Base-by-base conservation (phyloP, 2,329 filamentous ascomycete genomes). In the Salinomyces thailandicus region DNA sequence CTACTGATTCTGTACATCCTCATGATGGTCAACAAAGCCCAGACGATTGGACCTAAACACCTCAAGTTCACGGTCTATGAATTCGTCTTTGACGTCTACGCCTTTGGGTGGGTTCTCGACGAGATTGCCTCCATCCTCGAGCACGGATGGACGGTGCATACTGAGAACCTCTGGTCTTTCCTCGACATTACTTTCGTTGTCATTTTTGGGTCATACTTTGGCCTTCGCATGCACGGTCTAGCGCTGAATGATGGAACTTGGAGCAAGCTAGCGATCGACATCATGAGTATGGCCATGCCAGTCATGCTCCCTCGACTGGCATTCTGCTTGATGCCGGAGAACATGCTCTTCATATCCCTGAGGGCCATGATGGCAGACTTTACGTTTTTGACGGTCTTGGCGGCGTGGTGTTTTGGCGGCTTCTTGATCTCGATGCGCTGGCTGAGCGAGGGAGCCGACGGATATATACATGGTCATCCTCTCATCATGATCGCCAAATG, bases 311-410 rank as follows among this genome's bases (percentile, higher is more conserved):
- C 85, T 1, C 74, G 85, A 2, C 63, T 93, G 13, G 85, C 85
- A 3, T 91, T 93, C 60, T 89, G 85, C 46, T 55, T 89, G 32
- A 73, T 91, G 55, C 84, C 83, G 0, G 82, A 89, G 52, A 91
- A 91, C 51, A 73, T 93, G 59, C 74, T 91, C 1, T 87, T 93
- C 52, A 71, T 93, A 37, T 83, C 81, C 0, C 64, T 93, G 3
- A 69, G 84, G 33, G 81, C 82, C 5, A 91, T 91, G 83, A 83
- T 93, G 73, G 76, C 76, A 5, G 81, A 93, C 53, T 93, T 93
- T 51, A 77, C 80, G n/a, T 67, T 85, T 31, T 67, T 91, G 2
- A 86, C 81, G 0, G 65, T 78, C 2, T 64, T 93, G 19, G 81
- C 83, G 5, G 73, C 73, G 3, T 93, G 85, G 85, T 89, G 83